Conservation (phyloP, 2,329 filamentous ascomycete species). For the Aquanectria penicillioides region DNA sequence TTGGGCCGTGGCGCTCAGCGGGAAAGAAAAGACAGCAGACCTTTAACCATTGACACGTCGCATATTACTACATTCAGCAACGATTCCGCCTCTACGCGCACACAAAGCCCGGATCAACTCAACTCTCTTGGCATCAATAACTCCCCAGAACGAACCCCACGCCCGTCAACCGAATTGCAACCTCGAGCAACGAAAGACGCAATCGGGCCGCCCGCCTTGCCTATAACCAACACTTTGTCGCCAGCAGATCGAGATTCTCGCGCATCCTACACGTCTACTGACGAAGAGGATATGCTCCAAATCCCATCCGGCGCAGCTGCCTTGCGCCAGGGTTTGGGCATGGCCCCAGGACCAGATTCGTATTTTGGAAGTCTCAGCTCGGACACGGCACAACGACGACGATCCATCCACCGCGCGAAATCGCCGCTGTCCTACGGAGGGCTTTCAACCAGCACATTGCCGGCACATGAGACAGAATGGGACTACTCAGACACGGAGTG, state of each 20-base stretch:
- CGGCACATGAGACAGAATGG: conserved; percentile 69
- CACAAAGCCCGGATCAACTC: conserved; percentile 37
- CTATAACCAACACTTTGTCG: conserved; percentile 18
- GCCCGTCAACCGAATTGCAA: conserved; percentile 58
- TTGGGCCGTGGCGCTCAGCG: conserved; percentile 77
- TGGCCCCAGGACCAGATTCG: conserved; percentile 70
- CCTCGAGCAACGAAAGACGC: conserved; percentile 45
- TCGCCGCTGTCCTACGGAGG: conserved; percentile 69
- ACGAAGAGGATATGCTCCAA: conserved; percentile 82
- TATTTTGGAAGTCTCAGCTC: conserved; percentile 63
- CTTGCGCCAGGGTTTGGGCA: conserved; percentile 52
- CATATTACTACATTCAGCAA: conserved; percentile 38
- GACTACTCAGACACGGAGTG: conserved; percentile 95
- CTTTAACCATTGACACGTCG: conserved; percentile 55
- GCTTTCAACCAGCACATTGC: conserved; percentile 59
- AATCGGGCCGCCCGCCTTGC: conserved; percentile 24
- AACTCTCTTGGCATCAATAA: conserved; percentile 58
- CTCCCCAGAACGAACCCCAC: conserved; percentile 54
- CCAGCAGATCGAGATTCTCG: conserved; percentile 33
- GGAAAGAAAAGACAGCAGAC: conserved; percentile 64
- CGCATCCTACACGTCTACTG: conserved; percentile 67
- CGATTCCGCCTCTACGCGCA: conserved; percentile 30
- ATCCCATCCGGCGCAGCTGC: conserved; percentile 63
- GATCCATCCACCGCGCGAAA: conserved; percentile 64
- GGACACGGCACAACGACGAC: conserved; percentile 54